phyloP scores from a whole-genome alignment of 2,329 filamentous ascomycete species.

The Acephala macrosclerotiorum region DNA sequence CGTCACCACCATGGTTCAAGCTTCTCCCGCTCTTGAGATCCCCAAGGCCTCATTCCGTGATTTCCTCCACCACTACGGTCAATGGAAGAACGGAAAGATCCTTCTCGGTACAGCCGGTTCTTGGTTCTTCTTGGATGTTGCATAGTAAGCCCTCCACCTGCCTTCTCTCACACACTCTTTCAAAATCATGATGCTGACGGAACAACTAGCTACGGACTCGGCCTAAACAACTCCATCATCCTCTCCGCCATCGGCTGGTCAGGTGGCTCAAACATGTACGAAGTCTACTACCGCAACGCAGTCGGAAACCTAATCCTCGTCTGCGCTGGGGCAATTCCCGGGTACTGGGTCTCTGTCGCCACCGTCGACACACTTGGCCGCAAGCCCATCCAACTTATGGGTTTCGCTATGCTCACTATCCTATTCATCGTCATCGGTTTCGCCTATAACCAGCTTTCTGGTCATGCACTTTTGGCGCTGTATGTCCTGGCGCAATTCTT shows the following conservation, averaged over 20 bases:
- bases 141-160: slow-evolving; percentile 46
- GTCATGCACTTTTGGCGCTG: slow-evolving; percentile 62
- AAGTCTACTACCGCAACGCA: slow-evolving; percentile 76
- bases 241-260: slow-evolving; percentile 77
- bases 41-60: slow-evolving; percentile 77
- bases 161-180: no score
- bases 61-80: slow-evolving; percentile 73
- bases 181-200: no score
- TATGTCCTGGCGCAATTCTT: slow-evolving; percentile 73
- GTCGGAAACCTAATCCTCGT: slow-evolving; percentile 81
- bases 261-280: slow-evolving; percentile 68
- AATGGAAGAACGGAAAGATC: slow-evolving; percentile 75
- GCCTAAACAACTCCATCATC: slow-evolving; percentile 78
- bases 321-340: slow-evolving; percentile 80
- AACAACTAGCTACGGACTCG: slow-evolving; percentile 63
- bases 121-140: slow-evolving; percentile 70
- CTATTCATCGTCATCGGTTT: slow-evolving; percentile 71
- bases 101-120: slow-evolving; percentile 82
- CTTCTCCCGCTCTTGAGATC: slow-evolving; percentile 62
- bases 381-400: slow-evolving; percentile 75
- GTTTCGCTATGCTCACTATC: slow-evolving; percentile 67
- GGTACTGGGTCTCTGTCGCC: slow-evolving; percentile 81
- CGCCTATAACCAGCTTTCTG: slow-evolving; percentile 57
- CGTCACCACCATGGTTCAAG: slow-evolving; percentile 61
- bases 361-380: slow-evolving; percentile 81